Percentiles rank a stretch among this genome's conserved stretches.
Conservation (phyloP, 208 protist genomes). For the Polymyxa betae region DNA sequence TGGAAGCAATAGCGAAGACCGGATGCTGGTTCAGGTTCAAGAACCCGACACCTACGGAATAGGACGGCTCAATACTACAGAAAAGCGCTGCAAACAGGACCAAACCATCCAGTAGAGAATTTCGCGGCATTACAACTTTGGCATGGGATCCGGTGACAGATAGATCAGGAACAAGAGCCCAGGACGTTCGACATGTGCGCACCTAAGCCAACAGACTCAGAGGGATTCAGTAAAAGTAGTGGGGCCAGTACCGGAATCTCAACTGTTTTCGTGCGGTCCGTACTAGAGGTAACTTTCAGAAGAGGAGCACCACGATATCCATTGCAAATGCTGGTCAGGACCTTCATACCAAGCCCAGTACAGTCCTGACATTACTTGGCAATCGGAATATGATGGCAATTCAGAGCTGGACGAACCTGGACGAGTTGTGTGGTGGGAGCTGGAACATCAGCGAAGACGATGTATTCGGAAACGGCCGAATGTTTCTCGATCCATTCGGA, state of each 20-base stretch:
- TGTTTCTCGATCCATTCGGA: not conserved
- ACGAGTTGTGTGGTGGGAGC: not conserved
- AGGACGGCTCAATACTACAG: too few relatives aligned
- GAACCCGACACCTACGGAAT: too few relatives aligned
- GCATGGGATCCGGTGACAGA: not conserved
- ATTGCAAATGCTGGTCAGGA: not conserved
- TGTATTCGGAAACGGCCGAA: not conserved
- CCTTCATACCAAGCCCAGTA: not conserved
- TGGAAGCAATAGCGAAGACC: not conserved
- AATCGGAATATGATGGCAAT: not conserved
- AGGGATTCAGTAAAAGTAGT: too few relatives aligned
- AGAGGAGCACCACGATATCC: not conserved
- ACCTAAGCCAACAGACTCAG: too few relatives aligned
- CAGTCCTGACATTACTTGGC: conserved; percentile 13
- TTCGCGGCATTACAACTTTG: not conserved
- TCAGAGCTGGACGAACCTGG: not conserved
- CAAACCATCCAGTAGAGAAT: not conserved
- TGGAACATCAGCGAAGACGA: not conserved
- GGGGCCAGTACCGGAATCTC: not conserved
- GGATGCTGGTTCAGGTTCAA: not conserved
- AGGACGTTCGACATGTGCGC: conserved; percentile 20
- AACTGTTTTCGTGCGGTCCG: not conserved
- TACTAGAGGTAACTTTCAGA: not conserved
- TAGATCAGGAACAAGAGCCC: not conserved
- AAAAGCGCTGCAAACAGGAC: too few relatives aligned